Evolutionary conservation across 129 eudicot genomes (phyloP).

Genomic region (Ambrosia artemisiifolia): DNA sequence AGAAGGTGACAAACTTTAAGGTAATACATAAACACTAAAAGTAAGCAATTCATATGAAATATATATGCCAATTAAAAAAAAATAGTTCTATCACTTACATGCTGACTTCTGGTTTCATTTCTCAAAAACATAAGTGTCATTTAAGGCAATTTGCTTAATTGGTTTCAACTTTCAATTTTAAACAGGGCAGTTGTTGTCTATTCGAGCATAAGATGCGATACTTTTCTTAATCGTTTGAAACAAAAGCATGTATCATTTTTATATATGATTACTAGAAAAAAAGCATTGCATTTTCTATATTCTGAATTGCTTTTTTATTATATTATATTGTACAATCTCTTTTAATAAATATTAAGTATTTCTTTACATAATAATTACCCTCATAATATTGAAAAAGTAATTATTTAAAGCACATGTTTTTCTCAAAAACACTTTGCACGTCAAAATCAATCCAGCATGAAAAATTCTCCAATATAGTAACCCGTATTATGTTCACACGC

Average conservation of each 20-base stretch:
- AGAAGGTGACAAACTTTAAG: no score
- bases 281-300: background rate
- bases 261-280: background rate
- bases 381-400: background rate
- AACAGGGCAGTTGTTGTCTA: background rate
- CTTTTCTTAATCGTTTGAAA: slow-evolving; percentile 6
- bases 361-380: background rate
- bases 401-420: slow-evolving; percentile 3
- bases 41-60: background rate
- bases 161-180: background rate
- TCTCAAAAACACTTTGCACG: background rate
- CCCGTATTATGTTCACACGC: background rate
- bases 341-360: background rate
- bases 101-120: background rate
- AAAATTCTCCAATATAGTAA: slow-evolving; percentile 9
- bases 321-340: background rate
- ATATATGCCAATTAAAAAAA: background rate
- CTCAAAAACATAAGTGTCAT: background rate
- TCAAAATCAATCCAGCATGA: background rate
- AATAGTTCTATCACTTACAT: background rate
- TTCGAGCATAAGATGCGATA: slow-evolving; percentile 15
- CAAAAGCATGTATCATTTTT: background rate
- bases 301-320: background rate
- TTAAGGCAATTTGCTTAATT: background rate
- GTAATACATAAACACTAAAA: no score